These are phyloP conservation scores for Globisporangium camurandrum DNA, from an alignment of 352 stramenopile species.

Conservation along the genomic window DNA sequence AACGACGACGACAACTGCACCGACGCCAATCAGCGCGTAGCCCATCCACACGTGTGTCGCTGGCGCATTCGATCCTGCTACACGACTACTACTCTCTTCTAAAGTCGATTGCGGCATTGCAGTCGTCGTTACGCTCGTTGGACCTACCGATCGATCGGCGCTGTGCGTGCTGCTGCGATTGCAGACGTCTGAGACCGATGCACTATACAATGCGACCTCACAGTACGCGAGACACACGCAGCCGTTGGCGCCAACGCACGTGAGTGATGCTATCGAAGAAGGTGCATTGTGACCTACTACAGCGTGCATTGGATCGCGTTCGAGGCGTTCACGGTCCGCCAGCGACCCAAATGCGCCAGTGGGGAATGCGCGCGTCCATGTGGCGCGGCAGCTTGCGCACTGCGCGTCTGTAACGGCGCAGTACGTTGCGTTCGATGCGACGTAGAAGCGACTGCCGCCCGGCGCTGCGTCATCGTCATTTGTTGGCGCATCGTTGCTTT, in stretches of 20 bases:
- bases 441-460: conserved; percentile 23
- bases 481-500: too few species aligned
- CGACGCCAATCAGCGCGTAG: neutral
- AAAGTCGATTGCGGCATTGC: too few species aligned
- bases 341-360: conserved; percentile 2
- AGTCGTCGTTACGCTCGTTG: neutral
- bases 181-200: neutral
- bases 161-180: neutral
- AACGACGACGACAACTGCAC: neutral
- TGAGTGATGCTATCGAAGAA: conserved; percentile 10
- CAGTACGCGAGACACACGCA: conserved; percentile 41
- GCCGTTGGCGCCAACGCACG: conserved; percentile 23
- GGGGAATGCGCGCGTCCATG: neutral
- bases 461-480: conserved; percentile 14
- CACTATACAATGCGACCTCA: conserved; percentile 13
- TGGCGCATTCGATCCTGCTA: too few species aligned
- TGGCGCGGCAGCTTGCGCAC: neutral
- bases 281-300: neutral
- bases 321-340: neutral
- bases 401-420: neutral
- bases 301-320: neutral
- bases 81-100: too few species aligned
- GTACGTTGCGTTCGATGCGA: conserved; percentile 11
- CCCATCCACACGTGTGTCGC: neutral
- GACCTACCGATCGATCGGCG: neutral